Percentiles rank a stretch among this genome's conserved stretches.
These are phyloP conservation scores for Phytophthora aleatoria DNA, from an alignment of 352 stramenopile genomes.

Conservation along the genomic window DNA sequence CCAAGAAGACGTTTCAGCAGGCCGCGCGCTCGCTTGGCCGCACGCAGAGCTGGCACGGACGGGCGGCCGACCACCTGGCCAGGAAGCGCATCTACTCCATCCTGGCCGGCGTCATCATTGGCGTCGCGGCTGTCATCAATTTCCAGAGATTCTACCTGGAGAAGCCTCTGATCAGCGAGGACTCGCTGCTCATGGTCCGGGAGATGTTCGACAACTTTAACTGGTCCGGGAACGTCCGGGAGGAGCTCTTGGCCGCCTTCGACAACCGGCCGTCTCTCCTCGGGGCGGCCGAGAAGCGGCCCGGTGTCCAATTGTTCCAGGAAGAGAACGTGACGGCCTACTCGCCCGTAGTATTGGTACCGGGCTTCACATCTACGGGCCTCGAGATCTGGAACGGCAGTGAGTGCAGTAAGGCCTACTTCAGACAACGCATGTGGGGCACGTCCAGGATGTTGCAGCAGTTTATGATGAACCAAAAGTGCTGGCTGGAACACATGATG, in stretches of 20 bases:
- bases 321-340: slow-evolving; percentile 58
- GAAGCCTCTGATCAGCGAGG: slow-evolving; percentile 51
- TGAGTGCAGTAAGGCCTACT: slow-evolving; percentile 87
- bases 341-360: slow-evolving; percentile 91
- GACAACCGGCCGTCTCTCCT: slow-evolving; percentile 59
- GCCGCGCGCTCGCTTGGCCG: slow-evolving; percentile 36
- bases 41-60: slow-evolving; percentile 60
- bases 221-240: slow-evolving; percentile 68
- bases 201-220: slow-evolving; percentile 71
- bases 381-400: slow-evolving; percentile 95
- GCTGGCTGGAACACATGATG: slow-evolving; percentile 93
- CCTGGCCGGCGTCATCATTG: slow-evolving; percentile 57
- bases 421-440: slow-evolving; percentile 94
- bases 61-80: slow-evolving; percentile 59
- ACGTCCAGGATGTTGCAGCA: slow-evolving; percentile 88
- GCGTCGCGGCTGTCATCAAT: slow-evolving; percentile 53
- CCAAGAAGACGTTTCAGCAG: slow-evolving; percentile 30
- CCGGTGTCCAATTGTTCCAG: slow-evolving; percentile 49
- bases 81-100: slow-evolving; percentile 78
- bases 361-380: slow-evolving; percentile 93
- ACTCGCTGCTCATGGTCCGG: slow-evolving; percentile 53
- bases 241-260: slow-evolving; percentile 67
- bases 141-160: slow-evolving; percentile 58
- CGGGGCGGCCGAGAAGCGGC: slow-evolving; percentile 42
- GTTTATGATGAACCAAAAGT: slow-evolving; percentile 91